Conservation (phyloP, 768 basidiomycete genomes). For the Kondoa malvinella region DNA sequence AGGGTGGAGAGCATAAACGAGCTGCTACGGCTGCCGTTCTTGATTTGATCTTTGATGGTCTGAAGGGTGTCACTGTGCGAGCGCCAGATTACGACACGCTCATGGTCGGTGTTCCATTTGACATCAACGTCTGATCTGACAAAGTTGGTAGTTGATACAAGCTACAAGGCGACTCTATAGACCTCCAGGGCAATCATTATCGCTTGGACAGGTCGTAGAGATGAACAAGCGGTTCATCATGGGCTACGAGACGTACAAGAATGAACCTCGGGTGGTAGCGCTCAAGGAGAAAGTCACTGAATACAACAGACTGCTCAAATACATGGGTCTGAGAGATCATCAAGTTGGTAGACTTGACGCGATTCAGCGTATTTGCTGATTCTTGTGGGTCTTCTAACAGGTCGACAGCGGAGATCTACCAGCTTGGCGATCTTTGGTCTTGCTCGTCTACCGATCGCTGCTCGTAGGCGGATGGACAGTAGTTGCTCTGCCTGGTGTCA, state of each 20-base stretch:
- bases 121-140: not conserved
- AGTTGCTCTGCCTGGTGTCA: conserved; percentile 72
- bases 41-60: conserved; percentile 73
- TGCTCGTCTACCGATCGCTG: conserved; percentile 63
- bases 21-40: conserved; percentile 78
- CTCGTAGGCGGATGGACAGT: conserved; percentile 65
- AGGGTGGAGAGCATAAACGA: conserved; percentile 70
- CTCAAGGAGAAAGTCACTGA: conserved; percentile 62
- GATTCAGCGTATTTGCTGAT: not conserved
- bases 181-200: conserved; percentile 81
- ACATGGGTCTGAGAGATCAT: conserved; percentile 83
- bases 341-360: conserved; percentile 42
- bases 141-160: conserved; percentile 61
- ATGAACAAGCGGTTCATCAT: conserved; percentile 81
- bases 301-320: conserved; percentile 72
- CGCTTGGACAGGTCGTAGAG: conserved; percentile 87
- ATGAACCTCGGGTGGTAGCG: conserved; percentile 72
- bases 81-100: conserved; percentile 95
- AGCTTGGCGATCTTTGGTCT: conserved; percentile 65
- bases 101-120: conserved; percentile 49
- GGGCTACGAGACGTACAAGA: conserved; percentile 79
- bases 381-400: conserved; percentile 31
- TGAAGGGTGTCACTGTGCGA: conserved; percentile 89
- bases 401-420: conserved; percentile 75
- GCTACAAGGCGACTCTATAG: conserved; percentile 84